Conservation (phyloP, 2,329 filamentous ascomycete genomes). For the Alternaria triticina region DNA sequence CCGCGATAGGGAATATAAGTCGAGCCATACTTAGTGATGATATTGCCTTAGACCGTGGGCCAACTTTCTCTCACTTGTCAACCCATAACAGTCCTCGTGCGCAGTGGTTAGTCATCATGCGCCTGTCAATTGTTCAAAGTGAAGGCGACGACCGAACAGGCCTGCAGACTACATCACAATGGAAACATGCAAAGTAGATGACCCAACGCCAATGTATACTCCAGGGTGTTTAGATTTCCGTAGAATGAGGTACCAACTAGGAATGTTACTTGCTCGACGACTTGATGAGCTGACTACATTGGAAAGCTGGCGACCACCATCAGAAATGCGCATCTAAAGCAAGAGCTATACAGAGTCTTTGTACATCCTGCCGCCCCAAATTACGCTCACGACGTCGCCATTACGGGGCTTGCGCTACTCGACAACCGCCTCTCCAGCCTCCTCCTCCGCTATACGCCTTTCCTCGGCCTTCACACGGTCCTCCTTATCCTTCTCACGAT, state of each 20-base stretch:
- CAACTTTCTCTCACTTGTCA: neutral
- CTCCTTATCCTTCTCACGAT: neutral
- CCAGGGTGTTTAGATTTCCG: neutral
- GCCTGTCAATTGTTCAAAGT: neutral
- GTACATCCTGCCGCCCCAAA: no score
- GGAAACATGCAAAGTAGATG: neutral
- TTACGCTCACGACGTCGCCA: fast-evolving
- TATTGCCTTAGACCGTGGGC: neutral
- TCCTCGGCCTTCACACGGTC: neutral
- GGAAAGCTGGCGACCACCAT: neutral
- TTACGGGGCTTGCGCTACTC: neutral
- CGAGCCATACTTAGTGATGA: neutral
- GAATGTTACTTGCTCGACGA: neutral
- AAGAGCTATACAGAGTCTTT: no score
- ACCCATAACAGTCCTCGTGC: neutral
- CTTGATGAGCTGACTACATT: neutral
- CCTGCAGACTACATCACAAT: neutral
- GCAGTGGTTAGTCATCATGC: neutral
- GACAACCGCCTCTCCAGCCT: neutral
- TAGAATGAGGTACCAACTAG: neutral
- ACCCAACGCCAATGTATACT: neutral
- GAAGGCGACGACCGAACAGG: neutral
- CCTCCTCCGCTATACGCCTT: neutral
- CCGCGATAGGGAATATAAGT: neutral
- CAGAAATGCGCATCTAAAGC: fast-evolving